Base-by-base conservation (phyloP, 148 eudicot genomes). In the Chenopodium formosanum region DNA sequence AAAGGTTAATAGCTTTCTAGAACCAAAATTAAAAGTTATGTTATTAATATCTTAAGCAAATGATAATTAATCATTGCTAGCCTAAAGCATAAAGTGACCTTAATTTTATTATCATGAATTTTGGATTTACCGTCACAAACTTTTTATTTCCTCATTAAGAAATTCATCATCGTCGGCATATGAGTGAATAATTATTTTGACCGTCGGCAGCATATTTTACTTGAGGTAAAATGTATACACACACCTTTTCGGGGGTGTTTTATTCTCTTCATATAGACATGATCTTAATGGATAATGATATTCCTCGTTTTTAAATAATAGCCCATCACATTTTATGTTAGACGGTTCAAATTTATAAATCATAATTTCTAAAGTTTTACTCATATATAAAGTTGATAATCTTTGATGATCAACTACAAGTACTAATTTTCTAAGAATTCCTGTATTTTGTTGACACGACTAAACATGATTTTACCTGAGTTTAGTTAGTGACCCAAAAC, bases 1-100 rank as follows among this genome's bases (percentile, higher is more conserved):
- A 67, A 81, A 32, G 76, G 44, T 71, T 11, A 44, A 34, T 67
- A 16, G 62, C 62, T 3, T 56, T 56, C 62, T 56, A 56, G 16
- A 56, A 16, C 62, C 19, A 56, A 5, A 56, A 17, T 56, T 56
- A 19, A 70, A 69, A 69, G 17, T 46, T 29, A 13, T 50, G 44
- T 50, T 9, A 56, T 3, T 16, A 16, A 56, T 17, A 56, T 48
- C 52, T 66, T 60, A 46, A 25, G 20, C 70, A 44, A 40, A 27
- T 58, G 5, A 40, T 27, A 64, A 67, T 74, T 37, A 75, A 66
- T 64, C 70, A 77, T 63, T 72, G 69, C 63, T 68, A 65, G 79
- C 75, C 62, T 63, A 65, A 44, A 52, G 52, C 7, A 82, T 22
- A 19, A 82, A 77, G 67, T 44, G 9, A 25, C 4, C 23, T 47